These are phyloP conservation scores for Chenopodium album DNA, from an alignment of 148 eudicot species.

Conservation along the genomic window DNA sequence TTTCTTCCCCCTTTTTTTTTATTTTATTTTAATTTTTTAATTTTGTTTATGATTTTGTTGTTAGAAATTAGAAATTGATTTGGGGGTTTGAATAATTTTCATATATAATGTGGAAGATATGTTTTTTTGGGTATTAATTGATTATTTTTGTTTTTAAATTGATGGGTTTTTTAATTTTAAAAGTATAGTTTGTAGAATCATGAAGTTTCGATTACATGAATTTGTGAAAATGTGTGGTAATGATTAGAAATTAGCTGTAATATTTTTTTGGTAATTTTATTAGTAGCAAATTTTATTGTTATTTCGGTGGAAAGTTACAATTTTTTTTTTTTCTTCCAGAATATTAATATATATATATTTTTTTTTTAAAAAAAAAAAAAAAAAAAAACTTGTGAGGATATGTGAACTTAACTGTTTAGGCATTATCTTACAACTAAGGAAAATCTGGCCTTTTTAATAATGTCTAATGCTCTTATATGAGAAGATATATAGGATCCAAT, in stretches of 20 bases:
- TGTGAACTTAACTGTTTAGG: background rate
- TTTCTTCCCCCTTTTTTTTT: conserved; percentile 6
- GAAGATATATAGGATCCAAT: background rate
- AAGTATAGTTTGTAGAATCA: too few relatives aligned
- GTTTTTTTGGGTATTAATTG: too few relatives aligned
- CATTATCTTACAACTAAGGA: background rate
- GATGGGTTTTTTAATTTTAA: too few relatives aligned
- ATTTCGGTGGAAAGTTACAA: background rate
- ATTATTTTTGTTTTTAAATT: too few relatives aligned
- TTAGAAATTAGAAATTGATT: background rate
- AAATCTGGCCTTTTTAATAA: background rate
- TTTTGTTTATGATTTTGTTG: background rate
- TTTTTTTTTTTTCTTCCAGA: background rate
- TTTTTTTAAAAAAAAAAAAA: too few relatives aligned
- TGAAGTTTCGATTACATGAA: too few relatives aligned
- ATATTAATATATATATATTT: too few relatives aligned
- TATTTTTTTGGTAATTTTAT: too few relatives aligned
- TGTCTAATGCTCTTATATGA: background rate
- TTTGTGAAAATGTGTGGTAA: too few relatives aligned
- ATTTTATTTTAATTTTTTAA: background rate
- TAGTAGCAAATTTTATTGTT: background rate
- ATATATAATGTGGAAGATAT: too few relatives aligned
- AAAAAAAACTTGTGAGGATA: background rate
- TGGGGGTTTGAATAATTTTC: background rate
- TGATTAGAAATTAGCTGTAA: too few relatives aligned